Conservation (phyloP, 345 rosid species). For the Citrus glauca region DNA sequence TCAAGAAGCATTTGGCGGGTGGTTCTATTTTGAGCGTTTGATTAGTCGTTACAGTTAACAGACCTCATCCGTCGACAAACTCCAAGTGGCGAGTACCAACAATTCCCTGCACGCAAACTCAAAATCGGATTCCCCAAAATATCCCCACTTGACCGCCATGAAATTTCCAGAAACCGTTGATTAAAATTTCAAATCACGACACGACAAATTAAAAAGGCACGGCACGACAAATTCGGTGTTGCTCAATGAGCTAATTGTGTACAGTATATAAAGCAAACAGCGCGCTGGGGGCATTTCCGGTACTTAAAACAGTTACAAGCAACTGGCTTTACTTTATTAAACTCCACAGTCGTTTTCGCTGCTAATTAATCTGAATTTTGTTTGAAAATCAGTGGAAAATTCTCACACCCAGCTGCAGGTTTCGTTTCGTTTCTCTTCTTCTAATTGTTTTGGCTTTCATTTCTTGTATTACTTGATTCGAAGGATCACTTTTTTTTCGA, state of each 20-base stretch:
- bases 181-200: background rate
- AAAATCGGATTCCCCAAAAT: background rate
- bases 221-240: background rate
- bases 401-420: background rate
- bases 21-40: background rate
- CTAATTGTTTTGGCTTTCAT: background rate
- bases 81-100: background rate
- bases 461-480: background rate
- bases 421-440: background rate
- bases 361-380: background rate
- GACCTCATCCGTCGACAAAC: background rate
- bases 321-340: no score
- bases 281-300: background rate
- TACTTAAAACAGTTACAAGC: background rate
- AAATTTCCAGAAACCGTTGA: background rate
- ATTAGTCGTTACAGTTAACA: background rate
- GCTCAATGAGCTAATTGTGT: background rate
- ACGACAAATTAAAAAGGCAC: background rate
- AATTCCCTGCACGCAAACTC: background rate
- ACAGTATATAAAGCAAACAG: background rate
- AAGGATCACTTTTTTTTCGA: no score
- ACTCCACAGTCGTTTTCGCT: background rate
- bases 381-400: background rate
- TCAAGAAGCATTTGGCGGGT: no score
- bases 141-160: background rate